Percentiles rank a stretch among this genome's conserved stretches.
phyloP scores from a whole-genome alignment of 2,329 filamentous ascomycete genomes.

The Pestalotiopsis sp. region DNA sequence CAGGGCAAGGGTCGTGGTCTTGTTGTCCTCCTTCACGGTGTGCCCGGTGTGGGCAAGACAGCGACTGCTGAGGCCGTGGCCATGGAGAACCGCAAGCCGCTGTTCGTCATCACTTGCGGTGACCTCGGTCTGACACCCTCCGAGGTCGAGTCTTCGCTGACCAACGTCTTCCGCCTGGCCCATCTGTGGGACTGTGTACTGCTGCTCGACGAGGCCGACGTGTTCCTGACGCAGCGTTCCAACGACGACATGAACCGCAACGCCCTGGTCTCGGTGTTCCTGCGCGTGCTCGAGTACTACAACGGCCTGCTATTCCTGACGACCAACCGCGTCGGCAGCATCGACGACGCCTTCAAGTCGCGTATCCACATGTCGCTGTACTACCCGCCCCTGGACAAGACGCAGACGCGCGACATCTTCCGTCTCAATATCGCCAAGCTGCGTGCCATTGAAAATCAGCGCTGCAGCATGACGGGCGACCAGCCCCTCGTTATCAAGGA shows the following conservation, averaged over 20 bases:
- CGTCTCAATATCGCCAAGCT: slow-evolving; percentile 33
- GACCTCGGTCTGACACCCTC: slow-evolving; percentile 43
- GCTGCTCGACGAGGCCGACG: slow-evolving; percentile 29
- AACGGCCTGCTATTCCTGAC: slow-evolving; percentile 38
- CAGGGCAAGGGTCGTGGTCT: slow-evolving; percentile 45
- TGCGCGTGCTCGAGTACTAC: slow-evolving; percentile 34
- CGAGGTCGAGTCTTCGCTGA: slow-evolving; percentile 40
- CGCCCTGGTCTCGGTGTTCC: slow-evolving; percentile 36
- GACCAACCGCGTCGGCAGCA: slow-evolving; percentile 42
- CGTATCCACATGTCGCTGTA: slow-evolving; percentile 39
- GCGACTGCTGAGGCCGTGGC: slow-evolving; percentile 45
- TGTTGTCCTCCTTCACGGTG: slow-evolving; percentile 45
- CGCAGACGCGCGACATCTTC: slow-evolving; percentile 42
- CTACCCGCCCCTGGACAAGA: slow-evolving; percentile 36
- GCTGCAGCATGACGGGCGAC: slow-evolving; percentile 1
- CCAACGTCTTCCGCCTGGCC: slow-evolving; percentile 42
- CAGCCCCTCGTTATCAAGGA: not conserved
- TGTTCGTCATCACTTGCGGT: slow-evolving; percentile 51
- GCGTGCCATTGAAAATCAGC: not conserved
- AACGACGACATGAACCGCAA: slow-evolving; percentile 34
- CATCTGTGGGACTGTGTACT: slow-evolving; percentile 31
- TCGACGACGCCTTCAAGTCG: slow-evolving; percentile 45
- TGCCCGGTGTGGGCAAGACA: slow-evolving; percentile 50
- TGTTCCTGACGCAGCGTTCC: slow-evolving; percentile 28
- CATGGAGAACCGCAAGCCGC: slow-evolving; percentile 40